phyloP scores from a whole-genome alignment of 2,329 filamentous ascomycete species.

The Clonostachys byssicola region DNA sequence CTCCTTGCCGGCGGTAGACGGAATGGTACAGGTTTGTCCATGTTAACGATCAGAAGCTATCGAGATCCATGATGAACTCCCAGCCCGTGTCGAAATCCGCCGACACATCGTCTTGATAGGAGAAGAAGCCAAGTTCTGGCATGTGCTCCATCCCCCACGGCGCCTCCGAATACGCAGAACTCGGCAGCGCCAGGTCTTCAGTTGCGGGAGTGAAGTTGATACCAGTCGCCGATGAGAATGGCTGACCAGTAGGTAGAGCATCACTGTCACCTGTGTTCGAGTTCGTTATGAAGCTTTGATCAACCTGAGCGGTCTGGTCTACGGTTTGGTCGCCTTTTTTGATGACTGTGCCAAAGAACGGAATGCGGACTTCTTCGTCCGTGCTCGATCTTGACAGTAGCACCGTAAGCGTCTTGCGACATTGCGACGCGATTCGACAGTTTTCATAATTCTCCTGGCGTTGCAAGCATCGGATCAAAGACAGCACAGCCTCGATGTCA shows the following conservation, averaged over 20 bases:
- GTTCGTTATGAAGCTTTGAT: not conserved
- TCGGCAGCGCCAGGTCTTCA: slow-evolving; percentile 1
- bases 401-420: too few species aligned
- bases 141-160: slow-evolving; percentile 4
- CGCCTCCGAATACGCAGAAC: slow-evolving; percentile 4
- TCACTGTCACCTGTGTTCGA: not conserved
- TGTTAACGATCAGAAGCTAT: slow-evolving; percentile 1
- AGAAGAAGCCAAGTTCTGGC: slow-evolving; percentile 3
- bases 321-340: slow-evolving; percentile 4
- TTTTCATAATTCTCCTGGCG: too few species aligned
- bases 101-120: slow-evolving; percentile 1
- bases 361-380: too few species aligned
- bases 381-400: too few species aligned
- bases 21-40: too few species aligned
- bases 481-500: too few species aligned
- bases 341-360: slow-evolving; percentile 1
- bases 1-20: too few species aligned
- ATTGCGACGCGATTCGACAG: too few species aligned
- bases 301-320: not conserved
- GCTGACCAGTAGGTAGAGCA: not conserved
- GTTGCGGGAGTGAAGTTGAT: slow-evolving; percentile 1
- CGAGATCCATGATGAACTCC: slow-evolving; percentile 5
- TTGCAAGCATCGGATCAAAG: too few species aligned
- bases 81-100: slow-evolving; percentile 3
- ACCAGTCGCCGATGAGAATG: not conserved